phyloP scores from a whole-genome alignment of 225 moss, liverwort and hornwort species.

The Climacium dendroides region DNA sequence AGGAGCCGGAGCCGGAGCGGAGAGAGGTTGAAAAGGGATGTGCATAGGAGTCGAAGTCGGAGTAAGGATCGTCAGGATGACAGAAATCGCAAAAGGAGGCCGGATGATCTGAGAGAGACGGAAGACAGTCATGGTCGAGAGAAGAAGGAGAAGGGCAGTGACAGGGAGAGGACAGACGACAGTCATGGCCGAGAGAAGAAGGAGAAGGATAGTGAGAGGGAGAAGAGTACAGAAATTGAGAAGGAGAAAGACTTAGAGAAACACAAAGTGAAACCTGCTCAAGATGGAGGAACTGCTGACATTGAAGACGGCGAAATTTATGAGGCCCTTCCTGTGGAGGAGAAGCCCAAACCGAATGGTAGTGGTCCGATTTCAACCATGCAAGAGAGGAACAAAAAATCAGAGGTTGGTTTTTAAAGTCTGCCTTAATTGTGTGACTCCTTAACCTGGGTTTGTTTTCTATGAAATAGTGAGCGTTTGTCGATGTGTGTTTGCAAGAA shows the following conservation, averaged over 20 bases:
- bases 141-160: constrained; percentile 35
- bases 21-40: constrained; percentile 38
- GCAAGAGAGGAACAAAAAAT: constrained; percentile 45
- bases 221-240: constrained; percentile 25
- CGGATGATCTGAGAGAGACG: constrained; percentile 29
- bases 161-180: constrained; percentile 20
- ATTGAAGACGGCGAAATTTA: constrained; percentile 85
- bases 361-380: neutral
- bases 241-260: constrained; percentile 25
- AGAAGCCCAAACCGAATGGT: constrained; percentile 8
- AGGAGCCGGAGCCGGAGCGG: constrained; percentile 52
- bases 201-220: constrained; percentile 25
- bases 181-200: constrained; percentile 29
- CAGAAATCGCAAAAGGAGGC: constrained; percentile 33
- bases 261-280: constrained; percentile 8
- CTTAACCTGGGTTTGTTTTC: neutral
- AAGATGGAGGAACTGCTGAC: constrained; percentile 27
- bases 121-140: constrained; percentile 28
- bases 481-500: neutral
- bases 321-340: constrained; percentile 27
- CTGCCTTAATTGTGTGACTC: neutral
- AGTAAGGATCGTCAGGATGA: constrained; percentile 49
- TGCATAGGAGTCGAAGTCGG: constrained; percentile 48
- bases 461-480: neutral
- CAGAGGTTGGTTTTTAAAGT: constrained; percentile 35